Percentiles rank a stretch among this genome's conserved stretches.
phyloP scores from a whole-genome alignment of 2,329 filamentous ascomycete species.

The Colletotrichum sp. region DNA sequence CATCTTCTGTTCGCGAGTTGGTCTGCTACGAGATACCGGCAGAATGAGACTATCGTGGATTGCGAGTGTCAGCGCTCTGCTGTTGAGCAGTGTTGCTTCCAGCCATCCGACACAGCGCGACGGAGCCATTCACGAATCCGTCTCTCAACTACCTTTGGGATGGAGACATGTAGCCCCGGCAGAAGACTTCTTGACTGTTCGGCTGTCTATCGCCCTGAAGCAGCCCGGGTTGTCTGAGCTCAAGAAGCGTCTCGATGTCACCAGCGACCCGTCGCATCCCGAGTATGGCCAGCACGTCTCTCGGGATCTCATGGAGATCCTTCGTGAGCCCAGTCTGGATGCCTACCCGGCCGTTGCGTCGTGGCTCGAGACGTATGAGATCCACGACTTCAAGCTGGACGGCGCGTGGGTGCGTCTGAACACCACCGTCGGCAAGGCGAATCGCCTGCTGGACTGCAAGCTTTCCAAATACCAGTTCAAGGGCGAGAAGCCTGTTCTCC shows the following conservation, averaged over 20 bases:
- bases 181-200: background rate
- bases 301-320: conserved; percentile 36
- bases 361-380: conserved; percentile 46
- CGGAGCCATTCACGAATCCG: background rate
- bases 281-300: conserved; percentile 33
- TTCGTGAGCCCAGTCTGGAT: conserved; percentile 37
- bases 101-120: background rate
- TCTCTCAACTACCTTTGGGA: background rate
- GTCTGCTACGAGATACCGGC: background rate
- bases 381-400: conserved; percentile 34
- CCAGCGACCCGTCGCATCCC: background rate
- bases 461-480: conserved; percentile 47
- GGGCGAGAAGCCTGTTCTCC: conserved; percentile 40
- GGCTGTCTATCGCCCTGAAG: conserved; percentile 17
- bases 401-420: conserved; percentile 48
- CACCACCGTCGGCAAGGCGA: conserved; percentile 41
- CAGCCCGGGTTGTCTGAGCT: conserved; percentile 17
- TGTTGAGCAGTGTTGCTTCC: background rate
- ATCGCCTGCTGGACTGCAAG: conserved; percentile 44
- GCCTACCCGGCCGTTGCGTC: conserved; percentile 39
- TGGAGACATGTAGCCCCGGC: background rate
- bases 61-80: background rate
- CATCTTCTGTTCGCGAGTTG: background rate
- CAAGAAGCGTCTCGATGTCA: conserved; percentile 23
- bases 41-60: background rate